Percentiles rank a stretch among this genome's conserved stretches.
phyloP scores from a whole-genome alignment of 75 land plant genomes.

The Selaginella tamariscina region DNA sequence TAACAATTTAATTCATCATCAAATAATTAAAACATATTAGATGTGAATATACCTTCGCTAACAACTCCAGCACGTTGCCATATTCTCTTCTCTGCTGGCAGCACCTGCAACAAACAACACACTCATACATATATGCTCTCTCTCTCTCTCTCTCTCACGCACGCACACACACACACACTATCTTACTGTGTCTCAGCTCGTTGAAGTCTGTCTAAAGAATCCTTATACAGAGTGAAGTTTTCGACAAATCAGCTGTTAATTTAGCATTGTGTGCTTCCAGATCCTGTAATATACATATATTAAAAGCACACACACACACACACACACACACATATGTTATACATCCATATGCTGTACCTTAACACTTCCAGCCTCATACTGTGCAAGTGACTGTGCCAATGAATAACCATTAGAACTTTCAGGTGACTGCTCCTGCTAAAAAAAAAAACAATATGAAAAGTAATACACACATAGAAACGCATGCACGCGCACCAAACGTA shows the following conservation, averaged over 20 bases:
- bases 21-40: neutral
- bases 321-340: neutral
- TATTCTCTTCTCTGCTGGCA: constrained; percentile 23
- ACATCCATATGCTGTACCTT: neutral
- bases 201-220: constrained; percentile 26
- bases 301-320: neutral
- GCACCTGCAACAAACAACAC: constrained; percentile 11
- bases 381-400: too few species aligned
- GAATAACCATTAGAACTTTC: neutral
- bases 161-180: too few species aligned
- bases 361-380: too few species aligned
- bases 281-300: constrained; percentile 11
- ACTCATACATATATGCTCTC: neutral
- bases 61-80: constrained; percentile 19
- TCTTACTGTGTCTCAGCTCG: constrained; percentile 28
- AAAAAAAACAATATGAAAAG: too few species aligned
- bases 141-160: neutral
- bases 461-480: too few species aligned
- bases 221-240: constrained; percentile 28
- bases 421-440: neutral
- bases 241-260: constrained; percentile 23
- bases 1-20: too few species aligned
- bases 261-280: constrained; percentile 19
- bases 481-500: too few species aligned
- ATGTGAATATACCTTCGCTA: constrained; percentile 22